Conservation (phyloP, 1,284 basidiomycete genomes). For the Moniliophthora roreri region DNA sequence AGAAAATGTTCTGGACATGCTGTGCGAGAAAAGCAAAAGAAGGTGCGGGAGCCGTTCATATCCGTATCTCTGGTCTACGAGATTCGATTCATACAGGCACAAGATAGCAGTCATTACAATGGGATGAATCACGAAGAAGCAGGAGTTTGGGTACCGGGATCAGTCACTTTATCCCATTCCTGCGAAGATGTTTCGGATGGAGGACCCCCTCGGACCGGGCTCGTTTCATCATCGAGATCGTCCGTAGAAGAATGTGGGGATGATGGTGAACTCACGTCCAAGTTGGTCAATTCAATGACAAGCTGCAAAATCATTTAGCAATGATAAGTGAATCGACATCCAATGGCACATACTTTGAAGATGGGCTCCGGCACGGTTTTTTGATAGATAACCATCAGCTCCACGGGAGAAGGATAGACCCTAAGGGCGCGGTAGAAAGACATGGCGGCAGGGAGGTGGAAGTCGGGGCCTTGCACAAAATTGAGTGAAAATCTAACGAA, state of each 20-base stretch:
- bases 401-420: constrained; percentile 92
- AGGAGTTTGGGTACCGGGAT: constrained; percentile 58
- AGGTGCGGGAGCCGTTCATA: constrained; percentile 15
- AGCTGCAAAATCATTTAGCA: constrained; percentile 43
- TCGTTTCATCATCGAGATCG: constrained; percentile 46
- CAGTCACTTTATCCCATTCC: constrained; percentile 83
- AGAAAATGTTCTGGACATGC: constrained; percentile 44
- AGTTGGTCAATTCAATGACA: constrained; percentile 84
- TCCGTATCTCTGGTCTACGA: constrained; percentile 10
- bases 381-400: constrained; percentile 92
- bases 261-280: constrained; percentile 80
- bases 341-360: constrained; percentile 62
- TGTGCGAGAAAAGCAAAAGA: constrained; percentile 25
- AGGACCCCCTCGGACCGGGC: constrained; percentile 60
- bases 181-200: constrained; percentile 82
- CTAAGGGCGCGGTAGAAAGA: constrained; percentile 93
- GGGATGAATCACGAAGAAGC: constrained; percentile 34
- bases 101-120: constrained; percentile 5
- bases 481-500: constrained; percentile 3
- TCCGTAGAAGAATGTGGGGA: constrained; percentile 28
- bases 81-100: constrained; percentile 9
- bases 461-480: constrained; percentile 62
- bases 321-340: neutral
- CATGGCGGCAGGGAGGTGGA: constrained; percentile 80
- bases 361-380: constrained; percentile 87